Conservation (phyloP, 495 filamentous ascomycete genomes). For the Podospora comata region DNA sequence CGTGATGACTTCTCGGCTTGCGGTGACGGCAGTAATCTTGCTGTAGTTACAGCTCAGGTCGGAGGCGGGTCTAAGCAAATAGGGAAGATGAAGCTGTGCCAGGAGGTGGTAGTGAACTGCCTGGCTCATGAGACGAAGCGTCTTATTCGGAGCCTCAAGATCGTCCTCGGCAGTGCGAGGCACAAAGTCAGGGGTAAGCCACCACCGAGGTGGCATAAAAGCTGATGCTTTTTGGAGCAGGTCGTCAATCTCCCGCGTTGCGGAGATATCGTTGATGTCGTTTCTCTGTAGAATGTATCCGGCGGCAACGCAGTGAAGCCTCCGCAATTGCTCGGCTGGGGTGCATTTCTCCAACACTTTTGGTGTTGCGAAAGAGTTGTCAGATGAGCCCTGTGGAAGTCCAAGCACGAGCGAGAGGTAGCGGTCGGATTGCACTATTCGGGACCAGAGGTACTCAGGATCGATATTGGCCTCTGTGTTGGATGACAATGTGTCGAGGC, state of each 20-base stretch:
- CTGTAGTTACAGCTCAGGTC: constrained; percentile 32
- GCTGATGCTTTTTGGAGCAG: constrained; percentile 32
- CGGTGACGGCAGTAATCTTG: constrained; percentile 37
- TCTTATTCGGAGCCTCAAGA: constrained; percentile 20
- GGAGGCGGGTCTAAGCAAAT: constrained; percentile 25
- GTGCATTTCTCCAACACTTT: constrained; percentile 32
- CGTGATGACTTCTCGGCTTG: constrained; percentile 37
- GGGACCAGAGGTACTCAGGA: constrained; percentile 33
- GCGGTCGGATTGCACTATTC: constrained; percentile 34
- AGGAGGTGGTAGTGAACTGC: constrained; percentile 36
- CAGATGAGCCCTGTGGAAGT: constrained; percentile 29
- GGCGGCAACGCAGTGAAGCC: neutral
- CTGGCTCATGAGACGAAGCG: constrained; percentile 32
- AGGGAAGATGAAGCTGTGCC: constrained; percentile 38
- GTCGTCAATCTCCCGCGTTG: constrained; percentile 31
- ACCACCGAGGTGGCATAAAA: constrained; percentile 37
- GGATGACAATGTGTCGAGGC: constrained; percentile 8
- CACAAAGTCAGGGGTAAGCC: constrained; percentile 24
- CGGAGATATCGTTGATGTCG: constrained; percentile 10
- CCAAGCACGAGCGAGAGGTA: constrained; percentile 37
- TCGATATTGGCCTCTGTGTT: constrained; percentile 15
- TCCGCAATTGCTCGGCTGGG: constrained; percentile 20
- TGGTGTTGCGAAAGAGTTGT: constrained; percentile 23
- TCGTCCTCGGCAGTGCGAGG: constrained; percentile 8
- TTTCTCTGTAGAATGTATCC: constrained; percentile 31